These are phyloP conservation scores for Fusarium brevicatenulatum DNA, from an alignment of 2,329 filamentous ascomycete species.

Conservation along the genomic window DNA sequence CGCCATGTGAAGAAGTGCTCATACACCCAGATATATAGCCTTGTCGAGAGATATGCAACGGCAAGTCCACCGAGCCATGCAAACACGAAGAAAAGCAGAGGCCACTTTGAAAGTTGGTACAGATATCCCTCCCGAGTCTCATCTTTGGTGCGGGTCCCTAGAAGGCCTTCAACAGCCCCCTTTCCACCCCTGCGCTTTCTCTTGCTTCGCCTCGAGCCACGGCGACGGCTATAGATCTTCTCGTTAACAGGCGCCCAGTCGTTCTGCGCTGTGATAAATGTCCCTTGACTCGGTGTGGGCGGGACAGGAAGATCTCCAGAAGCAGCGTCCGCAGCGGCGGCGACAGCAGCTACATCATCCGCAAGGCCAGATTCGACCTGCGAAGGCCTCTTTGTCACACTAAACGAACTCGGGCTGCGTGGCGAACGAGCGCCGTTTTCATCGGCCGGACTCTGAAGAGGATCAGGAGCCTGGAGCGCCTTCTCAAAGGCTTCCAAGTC, in stretches of 20 bases:
- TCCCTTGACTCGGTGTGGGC: constrained; percentile 47
- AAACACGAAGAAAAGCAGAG: constrained; percentile 81
- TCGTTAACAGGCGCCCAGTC: constrained; percentile 94
- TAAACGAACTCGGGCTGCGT: constrained; percentile 53
- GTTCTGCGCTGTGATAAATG: constrained; percentile 89
- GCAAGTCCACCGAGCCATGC: constrained; percentile 83
- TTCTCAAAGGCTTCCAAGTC: constrained; percentile 82
- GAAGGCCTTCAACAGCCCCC: constrained; percentile 53
- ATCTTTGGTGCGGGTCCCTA: constrained; percentile 76
- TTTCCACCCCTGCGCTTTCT: constrained; percentile 47
- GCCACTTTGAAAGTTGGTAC: constrained; percentile 92
- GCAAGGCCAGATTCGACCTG: constrained; percentile 44
- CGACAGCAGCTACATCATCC: constrained; percentile 50
- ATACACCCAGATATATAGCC: constrained; percentile 91
- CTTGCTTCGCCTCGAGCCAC: constrained; percentile 50
- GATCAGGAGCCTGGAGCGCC: constrained; percentile 84
- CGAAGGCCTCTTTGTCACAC: constrained; percentile 56
- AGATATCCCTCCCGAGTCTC: constrained; percentile 95
- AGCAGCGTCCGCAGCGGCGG: constrained; percentile 53
- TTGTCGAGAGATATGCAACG: constrained; percentile 78
- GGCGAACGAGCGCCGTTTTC: constrained; percentile 56
- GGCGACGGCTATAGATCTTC: constrained; percentile 61
- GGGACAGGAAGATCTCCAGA: constrained; percentile 49
- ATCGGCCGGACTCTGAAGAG: constrained; percentile 71
- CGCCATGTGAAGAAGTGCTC: constrained; percentile 93